Evolutionary conservation across 164 flowering plant genomes (phyloP), one percentile per base, ranked within the genome.

Genomic region (Sextonia rubra): DNA sequence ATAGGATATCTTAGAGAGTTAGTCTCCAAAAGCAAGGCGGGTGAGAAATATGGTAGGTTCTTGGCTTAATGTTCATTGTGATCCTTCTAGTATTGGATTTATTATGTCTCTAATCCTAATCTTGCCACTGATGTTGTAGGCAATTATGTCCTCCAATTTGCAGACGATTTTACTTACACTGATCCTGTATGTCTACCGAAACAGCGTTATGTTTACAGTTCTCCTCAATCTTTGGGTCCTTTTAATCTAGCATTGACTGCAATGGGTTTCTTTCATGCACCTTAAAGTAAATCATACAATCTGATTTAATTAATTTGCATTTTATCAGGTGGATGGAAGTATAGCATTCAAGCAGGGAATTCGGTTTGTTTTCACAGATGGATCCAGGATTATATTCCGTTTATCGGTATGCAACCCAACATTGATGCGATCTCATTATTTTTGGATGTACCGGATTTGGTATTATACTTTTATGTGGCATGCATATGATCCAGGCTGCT

Each of bases 341-440:
- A 87, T 90, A 30, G 97, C 78, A 75, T 79, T 92, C 71, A 96
- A 96, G 81, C 98, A 96, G 80, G 98, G 99, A 47, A 78, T 96
- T 64, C 93, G 98, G 6, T 90, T 96, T 83, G 98, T 96, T 64
- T 96, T 96, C 71, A 86, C 91, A 2, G 98, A 96, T 83, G 99
- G 98, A 70, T 96, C 99, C 6, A 86, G 98, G 85, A 88, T 96
- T 67, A 93, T 96, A 79, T 96, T 83, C 26, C 97, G 99, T 26
- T 79, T 96, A 87, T 96, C 98, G 56, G 99, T 93, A 83, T 56
- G 90, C 70, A 2, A 17, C 30, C 24, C 44, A 15, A 22, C 52
- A 8, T 37, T 7, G 44, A 20, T 52, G n/a, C n/a, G n/a, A 52
- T 15, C 67, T 71, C 29, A 2, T 47, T 32, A 60, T 25, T 67